Percentiles rank a stretch among this genome's conserved stretches.
phyloP scores from a whole-genome alignment of 257 asterid species.

The Rubia yunnanensis region DNA sequence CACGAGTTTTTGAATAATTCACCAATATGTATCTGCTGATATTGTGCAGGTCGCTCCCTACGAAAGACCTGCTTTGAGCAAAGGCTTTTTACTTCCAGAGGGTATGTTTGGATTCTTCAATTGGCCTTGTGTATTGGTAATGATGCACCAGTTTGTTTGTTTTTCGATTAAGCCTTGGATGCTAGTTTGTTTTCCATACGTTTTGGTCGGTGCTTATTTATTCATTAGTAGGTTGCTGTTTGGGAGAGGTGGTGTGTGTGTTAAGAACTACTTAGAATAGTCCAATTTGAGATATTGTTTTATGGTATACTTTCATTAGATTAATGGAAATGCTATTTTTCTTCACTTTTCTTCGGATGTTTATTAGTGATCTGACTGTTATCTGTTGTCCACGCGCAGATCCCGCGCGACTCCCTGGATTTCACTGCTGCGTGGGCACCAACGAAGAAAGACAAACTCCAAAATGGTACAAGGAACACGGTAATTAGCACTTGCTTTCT shows the following conservation, averaged over 20 bases:
- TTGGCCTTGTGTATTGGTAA: background rate
- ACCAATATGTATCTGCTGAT: slow-evolving; percentile 4
- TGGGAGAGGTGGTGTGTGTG: background rate
- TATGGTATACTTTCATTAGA: too few species aligned
- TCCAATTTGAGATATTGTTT: background rate
- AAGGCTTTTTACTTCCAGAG: slow-evolving; percentile 86
- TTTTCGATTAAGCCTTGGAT: background rate
- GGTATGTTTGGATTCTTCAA: slow-evolving; percentile 31
- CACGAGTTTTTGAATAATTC: background rate
- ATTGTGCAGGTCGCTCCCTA: slow-evolving; percentile 77
- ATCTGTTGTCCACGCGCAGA: slow-evolving; percentile 32
- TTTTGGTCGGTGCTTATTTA: background rate
- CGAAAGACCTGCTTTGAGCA: slow-evolving; percentile 90
- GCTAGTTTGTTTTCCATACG: background rate
- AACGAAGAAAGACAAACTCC: slow-evolving; percentile 65
- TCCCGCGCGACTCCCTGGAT: slow-evolving; percentile 75
- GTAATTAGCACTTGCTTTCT: slow-evolving; percentile 22
- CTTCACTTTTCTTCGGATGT: background rate
- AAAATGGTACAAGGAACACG: slow-evolving; percentile 76
- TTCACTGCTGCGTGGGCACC: slow-evolving; percentile 79
- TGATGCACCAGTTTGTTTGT: background rate
- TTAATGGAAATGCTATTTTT: background rate
- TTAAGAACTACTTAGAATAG: background rate
- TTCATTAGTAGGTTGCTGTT: background rate
- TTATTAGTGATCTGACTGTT: slow-evolving; percentile 1